phyloP scores from a whole-genome alignment of 2,329 filamentous ascomycete genomes.

The Diplodia mutila region DNA sequence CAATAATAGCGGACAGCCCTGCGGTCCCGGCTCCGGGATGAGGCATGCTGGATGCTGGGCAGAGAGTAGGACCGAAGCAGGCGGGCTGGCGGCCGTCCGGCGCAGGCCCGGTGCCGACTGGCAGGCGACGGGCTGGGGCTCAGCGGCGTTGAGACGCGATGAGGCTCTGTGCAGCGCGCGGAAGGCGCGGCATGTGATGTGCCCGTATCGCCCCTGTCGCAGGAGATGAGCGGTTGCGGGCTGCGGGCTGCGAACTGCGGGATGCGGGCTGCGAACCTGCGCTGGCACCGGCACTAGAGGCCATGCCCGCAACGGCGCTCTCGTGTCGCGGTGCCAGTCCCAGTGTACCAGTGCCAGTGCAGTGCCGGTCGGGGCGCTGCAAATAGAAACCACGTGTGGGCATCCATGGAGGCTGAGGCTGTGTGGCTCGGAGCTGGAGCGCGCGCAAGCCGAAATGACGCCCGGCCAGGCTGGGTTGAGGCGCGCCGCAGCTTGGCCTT shows the following conservation, averaged over 20 bases:
- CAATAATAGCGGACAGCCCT: not conserved
- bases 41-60: not conserved
- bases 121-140: not conserved
- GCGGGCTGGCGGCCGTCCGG: not conserved
- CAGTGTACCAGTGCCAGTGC: not conserved
- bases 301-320: not conserved
- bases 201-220: conserved; percentile 13
- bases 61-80: not conserved
- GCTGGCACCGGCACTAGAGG: not conserved
- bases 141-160: not conserved
- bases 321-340: not conserved
- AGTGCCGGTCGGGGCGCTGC: not conserved
- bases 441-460: conserved; percentile 21
- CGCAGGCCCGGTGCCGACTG: not conserved
- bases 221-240: not conserved
- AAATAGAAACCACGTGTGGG: conserved; percentile 16
- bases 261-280: not conserved
- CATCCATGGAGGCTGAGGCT: conserved; percentile 8
- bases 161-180: conserved; percentile 16
- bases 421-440: conserved; percentile 7
- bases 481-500: conserved; percentile 15
- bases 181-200: conserved; percentile 17
- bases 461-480: conserved; percentile 16
- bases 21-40: conserved; percentile 9
- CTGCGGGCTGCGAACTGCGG: not conserved